Conservation (phyloP, 306 rosid genomes). For the Prunus armeniaca region DNA sequence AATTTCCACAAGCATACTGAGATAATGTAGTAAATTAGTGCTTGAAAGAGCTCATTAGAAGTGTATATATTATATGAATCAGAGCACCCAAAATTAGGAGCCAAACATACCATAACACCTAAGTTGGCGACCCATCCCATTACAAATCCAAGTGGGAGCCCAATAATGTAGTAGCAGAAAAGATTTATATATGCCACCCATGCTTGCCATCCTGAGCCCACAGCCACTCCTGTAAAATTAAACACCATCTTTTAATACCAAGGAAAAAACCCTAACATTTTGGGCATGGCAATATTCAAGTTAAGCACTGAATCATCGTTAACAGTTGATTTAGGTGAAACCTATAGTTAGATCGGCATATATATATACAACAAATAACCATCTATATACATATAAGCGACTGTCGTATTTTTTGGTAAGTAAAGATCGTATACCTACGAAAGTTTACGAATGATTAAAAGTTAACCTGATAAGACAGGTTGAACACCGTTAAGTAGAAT, state of each 20-base stretch:
- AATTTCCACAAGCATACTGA: background rate
- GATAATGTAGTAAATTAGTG: background rate
- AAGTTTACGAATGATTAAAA: background rate
- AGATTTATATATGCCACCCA: constrained; percentile 28
- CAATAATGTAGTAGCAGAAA: constrained; percentile 25
- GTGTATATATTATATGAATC: background rate
- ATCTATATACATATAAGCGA: too few species aligned
- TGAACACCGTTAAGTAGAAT: constrained; percentile 71
- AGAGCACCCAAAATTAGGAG: background rate
- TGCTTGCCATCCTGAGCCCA: constrained; percentile 30
- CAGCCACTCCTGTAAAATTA: constrained; percentile 8
- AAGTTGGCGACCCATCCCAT: constrained; percentile 6
- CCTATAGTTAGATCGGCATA: too few species aligned
- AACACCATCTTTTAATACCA: background rate
- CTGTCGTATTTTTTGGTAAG: too few species aligned
- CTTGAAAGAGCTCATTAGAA: background rate
- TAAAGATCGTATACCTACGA: too few species aligned
- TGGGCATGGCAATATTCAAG: background rate
- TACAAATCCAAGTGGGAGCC: constrained; percentile 21
- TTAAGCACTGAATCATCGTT: background rate
- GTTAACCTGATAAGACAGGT: constrained; percentile 58
- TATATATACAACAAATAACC: too few species aligned
- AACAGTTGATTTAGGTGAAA: background rate
- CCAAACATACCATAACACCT: constrained; percentile 10
- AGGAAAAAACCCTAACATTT: background rate